Conservation (phyloP, 2,329 filamentous ascomycete species). For the Penicillium sp. region DNA sequence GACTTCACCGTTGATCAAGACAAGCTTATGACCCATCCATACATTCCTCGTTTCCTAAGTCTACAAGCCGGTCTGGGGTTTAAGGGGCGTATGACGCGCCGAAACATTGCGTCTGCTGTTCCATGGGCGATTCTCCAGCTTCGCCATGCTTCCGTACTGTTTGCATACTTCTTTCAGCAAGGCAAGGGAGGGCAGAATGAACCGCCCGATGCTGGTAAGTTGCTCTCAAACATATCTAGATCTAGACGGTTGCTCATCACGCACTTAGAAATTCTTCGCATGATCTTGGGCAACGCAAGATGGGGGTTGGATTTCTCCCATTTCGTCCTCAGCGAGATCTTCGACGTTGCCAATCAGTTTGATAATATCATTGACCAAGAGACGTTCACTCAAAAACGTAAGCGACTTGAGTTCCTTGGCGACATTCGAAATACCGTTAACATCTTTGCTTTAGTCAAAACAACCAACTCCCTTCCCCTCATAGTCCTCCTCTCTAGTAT, state of each 20-base stretch:
- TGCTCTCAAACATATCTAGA: background rate
- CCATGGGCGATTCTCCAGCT: conserved; percentile 69
- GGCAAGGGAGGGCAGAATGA: conserved; percentile 47
- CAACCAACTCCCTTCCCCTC: conserved; percentile 37
- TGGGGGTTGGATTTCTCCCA: conserved; percentile 67
- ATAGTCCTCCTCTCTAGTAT: conserved; percentile 66
- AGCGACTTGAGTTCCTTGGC: background rate
- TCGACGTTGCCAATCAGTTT: conserved; percentile 40
- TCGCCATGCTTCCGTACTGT: conserved; percentile 60
- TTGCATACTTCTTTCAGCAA: conserved; percentile 60
- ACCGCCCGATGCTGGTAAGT: conserved; percentile 54
- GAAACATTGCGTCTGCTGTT: conserved; percentile 65
- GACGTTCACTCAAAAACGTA: conserved; percentile 36
- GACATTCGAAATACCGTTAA: background rate
- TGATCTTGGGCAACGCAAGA: conserved; percentile 65
- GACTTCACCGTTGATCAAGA: conserved; percentile 81
- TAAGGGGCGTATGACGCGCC: conserved; percentile 55
- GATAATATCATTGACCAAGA: conserved; percentile 31
- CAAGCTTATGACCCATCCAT: conserved; percentile 63
- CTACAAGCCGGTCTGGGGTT: conserved; percentile 75
- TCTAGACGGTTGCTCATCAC: conserved; percentile 6
- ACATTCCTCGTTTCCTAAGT: conserved; percentile 69
- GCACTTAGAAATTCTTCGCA: conserved; percentile 60
- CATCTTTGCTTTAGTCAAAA: conserved; percentile 28
- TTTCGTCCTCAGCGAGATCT: conserved; percentile 52